Conservation (phyloP, 208 protist species). For the Leishmania lainsoni region DNA sequence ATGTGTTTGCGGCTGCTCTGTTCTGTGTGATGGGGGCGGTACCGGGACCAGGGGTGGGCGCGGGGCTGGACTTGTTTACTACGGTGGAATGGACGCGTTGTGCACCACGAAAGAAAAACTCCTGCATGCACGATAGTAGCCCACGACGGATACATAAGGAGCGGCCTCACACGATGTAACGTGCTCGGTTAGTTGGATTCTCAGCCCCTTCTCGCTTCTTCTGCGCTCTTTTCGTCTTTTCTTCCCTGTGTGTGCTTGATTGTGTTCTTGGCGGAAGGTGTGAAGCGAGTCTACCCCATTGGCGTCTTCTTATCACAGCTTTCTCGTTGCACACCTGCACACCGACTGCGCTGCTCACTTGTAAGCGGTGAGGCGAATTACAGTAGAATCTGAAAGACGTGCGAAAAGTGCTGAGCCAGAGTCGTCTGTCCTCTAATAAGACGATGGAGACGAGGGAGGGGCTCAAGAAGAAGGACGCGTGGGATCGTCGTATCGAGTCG, state of each 20-base stretch:
- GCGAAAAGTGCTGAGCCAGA: not conserved
- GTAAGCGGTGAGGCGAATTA: not conserved
- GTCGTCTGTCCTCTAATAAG: not conserved
- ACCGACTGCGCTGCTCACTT: not conserved
- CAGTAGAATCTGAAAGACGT: not conserved
- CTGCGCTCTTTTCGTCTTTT: not conserved
- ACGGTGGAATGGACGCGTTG: not conserved
- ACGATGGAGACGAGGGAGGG: not conserved
- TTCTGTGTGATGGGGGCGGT: not conserved
- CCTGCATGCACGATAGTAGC: not conserved
- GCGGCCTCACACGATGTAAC: not conserved
- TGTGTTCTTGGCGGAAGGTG: conserved; percentile 3
- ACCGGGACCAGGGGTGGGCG: not conserved
- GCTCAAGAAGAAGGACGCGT: conserved; percentile 42
- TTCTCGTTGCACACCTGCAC: not conserved
- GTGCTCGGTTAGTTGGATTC: not conserved
- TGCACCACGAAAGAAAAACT: not conserved
- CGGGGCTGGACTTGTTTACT: not conserved
- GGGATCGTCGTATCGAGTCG: conserved; percentile 69
- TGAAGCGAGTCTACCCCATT: not conserved
- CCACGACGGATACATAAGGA: not conserved
- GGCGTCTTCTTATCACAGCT: not conserved
- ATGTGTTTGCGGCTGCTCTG: not conserved
- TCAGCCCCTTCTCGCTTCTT: not conserved
- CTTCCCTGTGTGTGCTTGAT: not conserved